phyloP scores from a whole-genome alignment of 805 yeast genomes.

The Monosporozyma yasuniensis region DNA sequence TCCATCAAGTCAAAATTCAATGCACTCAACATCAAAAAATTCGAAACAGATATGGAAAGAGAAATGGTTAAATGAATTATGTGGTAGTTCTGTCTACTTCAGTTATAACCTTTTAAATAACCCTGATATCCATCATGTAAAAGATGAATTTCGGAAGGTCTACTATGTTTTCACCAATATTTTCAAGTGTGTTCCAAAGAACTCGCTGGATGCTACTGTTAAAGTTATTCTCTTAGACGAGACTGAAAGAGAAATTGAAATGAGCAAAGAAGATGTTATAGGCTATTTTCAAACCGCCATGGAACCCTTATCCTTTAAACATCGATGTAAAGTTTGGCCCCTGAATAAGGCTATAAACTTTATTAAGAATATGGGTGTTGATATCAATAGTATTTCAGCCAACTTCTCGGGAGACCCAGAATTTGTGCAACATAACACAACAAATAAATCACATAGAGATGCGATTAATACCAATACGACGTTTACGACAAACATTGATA shows the following conservation, averaged over 20 bases:
- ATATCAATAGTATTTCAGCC: background rate
- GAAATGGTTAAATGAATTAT: too few species aligned
- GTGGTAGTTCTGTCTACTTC: background rate
- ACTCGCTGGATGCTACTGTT: background rate
- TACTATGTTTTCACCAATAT: background rate
- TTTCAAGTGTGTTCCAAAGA: background rate
- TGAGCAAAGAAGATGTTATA: slow-evolving; percentile 7
- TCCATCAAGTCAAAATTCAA: too few species aligned
- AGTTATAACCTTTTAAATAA: background rate
- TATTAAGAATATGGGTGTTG: slow-evolving; percentile 12
- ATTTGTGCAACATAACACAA: too few species aligned
- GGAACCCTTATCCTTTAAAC: too few species aligned
- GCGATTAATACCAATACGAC: too few species aligned
- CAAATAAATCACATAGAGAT: too few species aligned
- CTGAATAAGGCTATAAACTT: slow-evolving; percentile 10
- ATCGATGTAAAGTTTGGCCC: slow-evolving; percentile 19
- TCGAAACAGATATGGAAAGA: too few species aligned
- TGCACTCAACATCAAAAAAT: too few species aligned
- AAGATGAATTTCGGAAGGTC: background rate
- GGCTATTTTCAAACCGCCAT: too few species aligned
- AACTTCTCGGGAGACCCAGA: too few species aligned
- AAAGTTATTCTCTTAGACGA: background rate
- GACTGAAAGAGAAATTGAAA: background rate
- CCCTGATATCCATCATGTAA: background rate
- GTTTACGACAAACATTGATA: too few species aligned